Evolutionary conservation across 352 stramenopile genomes (phyloP), one percentile per base, ranked within the genome.

Genomic region (Phytophthora cajani): DNA sequence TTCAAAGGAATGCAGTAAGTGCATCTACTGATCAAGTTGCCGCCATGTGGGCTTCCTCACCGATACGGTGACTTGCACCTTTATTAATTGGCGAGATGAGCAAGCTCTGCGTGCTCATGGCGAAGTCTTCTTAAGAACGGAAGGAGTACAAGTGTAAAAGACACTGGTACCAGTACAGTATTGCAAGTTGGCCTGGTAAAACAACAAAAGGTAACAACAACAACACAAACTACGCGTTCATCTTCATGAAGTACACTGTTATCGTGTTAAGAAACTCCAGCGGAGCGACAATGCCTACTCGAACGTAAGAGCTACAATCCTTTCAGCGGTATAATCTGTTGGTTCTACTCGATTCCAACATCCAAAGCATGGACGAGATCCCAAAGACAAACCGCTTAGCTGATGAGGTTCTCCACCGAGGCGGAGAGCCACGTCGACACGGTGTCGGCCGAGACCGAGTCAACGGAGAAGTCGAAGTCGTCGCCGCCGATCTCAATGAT

Each of bases 381-480:
- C 16, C 21, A 12, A 51, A 19, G 10, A 8, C 25, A 44, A 49
- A 12, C 58, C 56, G 17, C 49, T 75, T 74, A 80, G 32, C 61
- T 78, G 23, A 81, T 25, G 33, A 86, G 63, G 55, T 86, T 86
- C 52, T 76, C 61, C 6, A 83, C 77, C 12, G 71, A 75, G 17
- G 72, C 67, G 2, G 70, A 52, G 27, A 85, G 68, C 80, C 77
- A 87, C 30, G 67, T 62, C 16, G 67, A 65, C 27, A 87, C 58
- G 7, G 67, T 78, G 51, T 72, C 49, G 5, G 70, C 72, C 9
- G 75, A 72, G 23, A 84, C 64, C 38, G 66, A 72, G 19, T 68
- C 67, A 9, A 79, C 69, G 1, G 59, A 71, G 40, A 85, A 85
- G 59, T 83, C 74, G 25, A 87, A 89, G 68, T 77, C 79, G 36